Percentiles rank a stretch among this genome's conserved stretches.
Conservation (phyloP, 208 protist genomes). For the Trypanosoma conorhini region DNA sequence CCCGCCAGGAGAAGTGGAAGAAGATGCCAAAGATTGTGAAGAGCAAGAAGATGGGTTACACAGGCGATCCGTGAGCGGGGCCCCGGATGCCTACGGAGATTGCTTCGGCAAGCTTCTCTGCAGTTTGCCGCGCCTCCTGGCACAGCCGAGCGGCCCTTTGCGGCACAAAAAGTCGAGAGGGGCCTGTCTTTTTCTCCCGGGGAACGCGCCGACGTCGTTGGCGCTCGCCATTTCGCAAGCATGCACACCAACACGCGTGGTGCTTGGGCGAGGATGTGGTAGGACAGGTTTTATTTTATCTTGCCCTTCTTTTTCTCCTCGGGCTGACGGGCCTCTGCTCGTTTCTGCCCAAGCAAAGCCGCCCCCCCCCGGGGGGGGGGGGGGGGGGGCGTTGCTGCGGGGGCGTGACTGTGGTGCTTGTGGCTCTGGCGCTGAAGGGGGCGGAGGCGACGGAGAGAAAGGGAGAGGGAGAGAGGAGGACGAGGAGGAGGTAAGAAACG, state of each 20-base stretch:
- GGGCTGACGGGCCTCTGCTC: not conserved
- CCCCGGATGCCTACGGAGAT: not conserved
- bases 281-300: not conserved
- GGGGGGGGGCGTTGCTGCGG: not conserved
- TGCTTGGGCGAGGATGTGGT: not conserved
- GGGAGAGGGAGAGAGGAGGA: not conserved
- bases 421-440: not conserved
- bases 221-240: not conserved
- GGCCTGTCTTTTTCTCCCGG: not conserved
- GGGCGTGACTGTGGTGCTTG: not conserved
- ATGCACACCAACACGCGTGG: not conserved
- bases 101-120: not conserved
- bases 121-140: not conserved
- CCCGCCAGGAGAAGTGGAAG: slow-evolving; percentile 87
- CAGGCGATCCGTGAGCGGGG: slow-evolving; percentile 53
- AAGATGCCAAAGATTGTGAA: slow-evolving; percentile 74
- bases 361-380: no score
- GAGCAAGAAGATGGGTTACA: slow-evolving; percentile 80
- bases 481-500: no score
- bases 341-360: not conserved
- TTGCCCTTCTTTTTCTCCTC: not conserved
- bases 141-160: not conserved
- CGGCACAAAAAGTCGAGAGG: not conserved
- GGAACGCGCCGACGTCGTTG: not conserved
- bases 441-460: no score